These are phyloP conservation scores for Gilbertella persicaria DNA, from an alignment of 371 early-diverging fungal genomes.

Conservation along the genomic window DNA sequence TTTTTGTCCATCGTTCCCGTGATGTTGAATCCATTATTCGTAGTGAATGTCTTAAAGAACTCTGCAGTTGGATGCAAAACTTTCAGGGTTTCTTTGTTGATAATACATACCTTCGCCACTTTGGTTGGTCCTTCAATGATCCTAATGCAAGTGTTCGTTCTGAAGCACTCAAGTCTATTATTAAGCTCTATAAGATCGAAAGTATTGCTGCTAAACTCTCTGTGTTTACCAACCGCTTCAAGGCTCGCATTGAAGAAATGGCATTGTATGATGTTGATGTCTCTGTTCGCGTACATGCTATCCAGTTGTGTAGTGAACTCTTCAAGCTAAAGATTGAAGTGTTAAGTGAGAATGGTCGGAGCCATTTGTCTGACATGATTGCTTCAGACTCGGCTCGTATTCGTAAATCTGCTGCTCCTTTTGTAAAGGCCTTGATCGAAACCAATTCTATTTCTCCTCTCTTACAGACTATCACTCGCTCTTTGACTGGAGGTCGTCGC, in stretches of 20 bases:
- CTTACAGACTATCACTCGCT: conserved; percentile 40
- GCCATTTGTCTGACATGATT: conserved; percentile 35
- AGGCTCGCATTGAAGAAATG: conserved; percentile 79
- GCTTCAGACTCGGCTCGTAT: conserved; percentile 38
- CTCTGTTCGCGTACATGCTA: conserved; percentile 65
- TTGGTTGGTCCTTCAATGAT: conserved; percentile 90
- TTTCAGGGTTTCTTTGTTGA: conserved; percentile 75
- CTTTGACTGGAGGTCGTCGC: conserved; percentile 21
- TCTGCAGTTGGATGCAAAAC: conserved; percentile 76
- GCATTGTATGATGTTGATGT: conserved; percentile 77
- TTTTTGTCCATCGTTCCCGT: conserved; percentile 88
- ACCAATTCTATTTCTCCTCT: conserved; percentile 46
- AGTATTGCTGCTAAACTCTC: conserved; percentile 55
- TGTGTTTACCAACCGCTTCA: conserved; percentile 74
- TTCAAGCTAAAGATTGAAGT: conserved; percentile 45
- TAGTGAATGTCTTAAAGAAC: conserved; percentile 76
- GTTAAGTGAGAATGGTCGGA: conserved; percentile 39
- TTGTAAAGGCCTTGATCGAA: conserved; percentile 52
- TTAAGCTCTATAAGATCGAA: conserved; percentile 56
- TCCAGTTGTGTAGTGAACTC: conserved; percentile 49
- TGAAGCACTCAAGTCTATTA: conserved; percentile 61
- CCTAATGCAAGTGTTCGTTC: conserved; percentile 64
- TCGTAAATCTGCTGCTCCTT: conserved; percentile 52
- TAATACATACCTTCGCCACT: conserved; percentile 72
- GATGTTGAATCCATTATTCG: conserved; percentile 88